These are phyloP conservation scores for Euphorbia corollata DNA, from an alignment of 441 rosid species.

Conservation along the genomic window DNA sequence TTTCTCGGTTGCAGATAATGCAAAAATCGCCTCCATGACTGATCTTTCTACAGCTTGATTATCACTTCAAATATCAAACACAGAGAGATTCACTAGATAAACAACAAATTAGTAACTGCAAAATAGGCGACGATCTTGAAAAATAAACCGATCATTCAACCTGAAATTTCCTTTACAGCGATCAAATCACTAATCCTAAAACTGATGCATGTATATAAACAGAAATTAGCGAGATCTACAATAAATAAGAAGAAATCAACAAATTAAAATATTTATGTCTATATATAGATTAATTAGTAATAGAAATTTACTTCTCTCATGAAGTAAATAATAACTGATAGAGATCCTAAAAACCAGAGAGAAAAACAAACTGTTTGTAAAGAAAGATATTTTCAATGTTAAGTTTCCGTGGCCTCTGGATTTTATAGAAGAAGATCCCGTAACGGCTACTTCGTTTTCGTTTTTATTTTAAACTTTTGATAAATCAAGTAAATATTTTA, in stretches of 20 bases:
- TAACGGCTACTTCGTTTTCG: slow-evolving; percentile 40
- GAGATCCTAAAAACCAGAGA: slow-evolving; percentile 18
- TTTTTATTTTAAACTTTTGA: neutral
- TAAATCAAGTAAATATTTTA: neutral
- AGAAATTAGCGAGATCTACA: no score
- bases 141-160: slow-evolving; percentile 29
- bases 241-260: neutral
- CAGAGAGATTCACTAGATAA: neutral
- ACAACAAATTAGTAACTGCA: neutral
- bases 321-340: neutral
- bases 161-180: slow-evolving; percentile 3
- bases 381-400: neutral
- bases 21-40: slow-evolving; percentile 47
- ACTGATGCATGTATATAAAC: neutral
- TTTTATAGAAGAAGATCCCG: slow-evolving; percentile 30
- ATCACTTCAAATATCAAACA: neutral
- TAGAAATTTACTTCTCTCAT: neutral
- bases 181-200: neutral
- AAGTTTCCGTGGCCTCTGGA: slow-evolving; percentile 6
- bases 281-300: neutral
- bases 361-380: no score
- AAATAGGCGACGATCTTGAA: slow-evolving; percentile 27
- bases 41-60: neutral
- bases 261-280: no score
- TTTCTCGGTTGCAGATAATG: slow-evolving; percentile 30